A percentile compares a stretch with the other conserved stretches of the same genome.
These are phyloP conservation scores for Amborella trichopoda DNA, from an alignment of 164 flowering plant species.

Conservation along the genomic window DNA sequence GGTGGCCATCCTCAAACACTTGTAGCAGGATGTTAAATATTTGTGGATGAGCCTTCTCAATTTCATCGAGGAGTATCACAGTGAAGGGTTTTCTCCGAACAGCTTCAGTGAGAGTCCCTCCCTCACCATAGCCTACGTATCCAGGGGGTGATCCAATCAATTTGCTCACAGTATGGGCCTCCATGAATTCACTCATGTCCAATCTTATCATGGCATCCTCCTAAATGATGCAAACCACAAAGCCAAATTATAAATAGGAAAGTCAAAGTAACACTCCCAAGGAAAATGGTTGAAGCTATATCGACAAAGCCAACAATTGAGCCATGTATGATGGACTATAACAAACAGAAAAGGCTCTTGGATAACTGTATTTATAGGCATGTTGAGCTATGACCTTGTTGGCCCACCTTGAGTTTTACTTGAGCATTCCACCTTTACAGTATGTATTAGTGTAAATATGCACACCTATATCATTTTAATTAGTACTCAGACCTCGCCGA, in stretches of 20 bases:
- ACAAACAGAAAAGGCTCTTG: too few species aligned
- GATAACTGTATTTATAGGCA: too few species aligned
- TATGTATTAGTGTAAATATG: too few species aligned
- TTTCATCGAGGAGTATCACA: slow-evolving; percentile 74
- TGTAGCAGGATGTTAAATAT: slow-evolving; percentile 83
- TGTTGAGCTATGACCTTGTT: too few species aligned
- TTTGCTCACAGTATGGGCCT: slow-evolving; percentile 73
- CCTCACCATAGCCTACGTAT: slow-evolving; percentile 83
- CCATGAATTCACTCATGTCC: slow-evolving; percentile 97
- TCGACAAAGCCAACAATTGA: too few species aligned
- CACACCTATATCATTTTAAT: too few species aligned
- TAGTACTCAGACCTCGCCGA: too few species aligned
- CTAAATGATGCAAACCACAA: slow-evolving; percentile 15
- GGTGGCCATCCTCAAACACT: slow-evolving; percentile 83
- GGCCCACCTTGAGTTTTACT: too few species aligned
- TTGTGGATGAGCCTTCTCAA: slow-evolving; percentile 93
- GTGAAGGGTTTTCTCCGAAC: slow-evolving; percentile 72
- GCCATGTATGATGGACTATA: too few species aligned
- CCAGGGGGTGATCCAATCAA: slow-evolving; percentile 93
- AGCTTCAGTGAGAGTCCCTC: slow-evolving; percentile 80
- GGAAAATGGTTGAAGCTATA: too few species aligned
- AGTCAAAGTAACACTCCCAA: not conserved
- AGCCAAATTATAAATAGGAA: not conserved
- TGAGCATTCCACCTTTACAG: too few species aligned
- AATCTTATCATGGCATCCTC: slow-evolving; percentile 71